Percentiles rank a stretch among this genome's conserved stretches.
These are phyloP conservation scores for Aspergillus awamori DNA, from an alignment of 2,329 filamentous ascomycete genomes.

Conservation along the genomic window DNA sequence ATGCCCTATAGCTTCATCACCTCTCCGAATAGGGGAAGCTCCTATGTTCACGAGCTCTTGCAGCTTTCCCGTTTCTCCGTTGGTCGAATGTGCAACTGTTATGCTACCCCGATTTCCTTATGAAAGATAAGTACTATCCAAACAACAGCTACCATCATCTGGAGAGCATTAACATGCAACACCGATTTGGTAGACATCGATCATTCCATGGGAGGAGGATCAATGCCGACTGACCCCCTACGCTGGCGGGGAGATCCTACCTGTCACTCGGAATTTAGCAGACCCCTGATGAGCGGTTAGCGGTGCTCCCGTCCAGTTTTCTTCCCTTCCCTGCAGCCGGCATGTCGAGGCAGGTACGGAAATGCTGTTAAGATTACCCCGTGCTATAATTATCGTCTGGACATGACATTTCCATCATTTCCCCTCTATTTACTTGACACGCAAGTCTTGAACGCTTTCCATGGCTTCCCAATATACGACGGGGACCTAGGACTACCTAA, in stretches of 20 bases:
- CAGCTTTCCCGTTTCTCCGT: constrained; percentile 8
- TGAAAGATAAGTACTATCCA: not conserved
- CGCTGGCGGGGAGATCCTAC: constrained; percentile 10
- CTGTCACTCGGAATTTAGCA: constrained; percentile 17
- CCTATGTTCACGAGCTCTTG: constrained; percentile 21
- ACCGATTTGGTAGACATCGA: not conserved
- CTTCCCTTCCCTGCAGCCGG: constrained; percentile 12
- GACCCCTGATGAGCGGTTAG: constrained; percentile 15
- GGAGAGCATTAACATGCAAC: not conserved
- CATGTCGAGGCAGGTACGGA: constrained; percentile 7
- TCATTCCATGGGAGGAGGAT: not conserved
- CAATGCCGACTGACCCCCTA: not conserved
- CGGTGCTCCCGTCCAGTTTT: constrained; percentile 5
- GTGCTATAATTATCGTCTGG: constrained; percentile 16
- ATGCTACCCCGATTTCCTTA: not conserved
- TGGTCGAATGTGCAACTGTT: not conserved
- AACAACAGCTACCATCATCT: not conserved
- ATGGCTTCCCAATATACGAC: not conserved
- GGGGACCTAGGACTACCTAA: not conserved
- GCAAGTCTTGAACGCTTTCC: constrained; percentile 9
- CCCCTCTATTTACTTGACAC: constrained; percentile 21
- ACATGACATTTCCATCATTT: constrained; percentile 11
- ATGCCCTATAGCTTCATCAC: constrained; percentile 23
- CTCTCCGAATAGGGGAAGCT: constrained; percentile 19
- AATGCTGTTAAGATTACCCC: constrained; percentile 11